Evolutionary conservation across 768 basidiomycete species (phyloP).

Genomic region (Leccinum broughii): DNA sequence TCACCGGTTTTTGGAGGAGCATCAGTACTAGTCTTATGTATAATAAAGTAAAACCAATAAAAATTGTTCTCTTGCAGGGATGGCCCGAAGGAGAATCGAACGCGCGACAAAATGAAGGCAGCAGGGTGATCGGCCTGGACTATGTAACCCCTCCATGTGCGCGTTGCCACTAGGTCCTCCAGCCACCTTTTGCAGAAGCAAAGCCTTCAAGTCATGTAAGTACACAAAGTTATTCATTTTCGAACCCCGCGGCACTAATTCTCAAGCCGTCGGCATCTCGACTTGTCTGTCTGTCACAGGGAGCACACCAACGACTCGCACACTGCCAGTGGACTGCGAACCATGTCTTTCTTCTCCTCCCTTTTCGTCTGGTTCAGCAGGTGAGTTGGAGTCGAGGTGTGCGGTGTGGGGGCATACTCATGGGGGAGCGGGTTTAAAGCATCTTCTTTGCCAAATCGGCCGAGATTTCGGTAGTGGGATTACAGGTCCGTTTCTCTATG

Average conservation of each 20-base stretch:
- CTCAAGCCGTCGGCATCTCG: not conserved
- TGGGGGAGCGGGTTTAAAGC: conserved; percentile 34
- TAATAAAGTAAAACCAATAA: too few species aligned
- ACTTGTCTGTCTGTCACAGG: not conserved
- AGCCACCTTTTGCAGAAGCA: not conserved
- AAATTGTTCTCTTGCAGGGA: not conserved
- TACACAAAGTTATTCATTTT: conserved; percentile 1
- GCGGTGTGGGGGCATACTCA: not conserved
- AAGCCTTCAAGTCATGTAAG: not conserved
- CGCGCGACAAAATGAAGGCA: not conserved
- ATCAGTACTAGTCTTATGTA: conserved; percentile 18
- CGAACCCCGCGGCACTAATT: conserved; percentile 17
- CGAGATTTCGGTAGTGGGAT: conserved; percentile 88
- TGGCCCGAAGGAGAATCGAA: conserved; percentile 4
- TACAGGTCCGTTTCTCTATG: conserved; percentile 51
- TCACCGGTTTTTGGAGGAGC: too few species aligned
- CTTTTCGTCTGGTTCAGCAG: conserved; percentile 60
- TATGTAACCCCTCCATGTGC: not conserved
- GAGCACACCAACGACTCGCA: too few species aligned
- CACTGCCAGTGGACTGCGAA: conserved; percentile 1
- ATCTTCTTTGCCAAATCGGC: conserved; percentile 87
- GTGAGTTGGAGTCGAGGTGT: conserved; percentile 26
- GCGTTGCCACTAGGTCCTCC: conserved; percentile 9
- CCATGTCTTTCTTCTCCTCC: conserved; percentile 52
- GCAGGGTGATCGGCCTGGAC: not conserved